phyloP scores from a whole-genome alignment of 345 rosid genomes.

The Pistacia vera region DNA sequence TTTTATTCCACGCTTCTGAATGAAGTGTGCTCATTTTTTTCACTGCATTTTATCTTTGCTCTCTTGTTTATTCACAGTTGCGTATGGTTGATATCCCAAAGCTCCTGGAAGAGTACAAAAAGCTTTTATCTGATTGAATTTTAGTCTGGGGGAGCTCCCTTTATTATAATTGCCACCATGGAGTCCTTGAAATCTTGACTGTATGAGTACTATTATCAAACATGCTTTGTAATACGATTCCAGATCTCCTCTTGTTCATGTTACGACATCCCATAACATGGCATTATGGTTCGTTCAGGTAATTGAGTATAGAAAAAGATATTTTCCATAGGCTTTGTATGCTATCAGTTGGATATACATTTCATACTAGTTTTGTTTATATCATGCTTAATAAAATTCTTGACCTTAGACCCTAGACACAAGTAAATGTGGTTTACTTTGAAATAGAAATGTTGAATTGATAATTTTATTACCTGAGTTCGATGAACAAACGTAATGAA shows the following conservation, averaged over 20 bases:
- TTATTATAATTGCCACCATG: neutral
- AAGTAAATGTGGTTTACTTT: neutral
- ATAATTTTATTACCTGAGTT: neutral
- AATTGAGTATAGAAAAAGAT: neutral
- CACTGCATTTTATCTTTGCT: neutral
- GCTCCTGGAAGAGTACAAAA: slow-evolving; percentile 76
- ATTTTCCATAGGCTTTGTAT: neutral
- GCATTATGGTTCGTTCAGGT: neutral
- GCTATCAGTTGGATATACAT: neutral
- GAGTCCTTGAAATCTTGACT: neutral
- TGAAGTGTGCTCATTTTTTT: neutral
- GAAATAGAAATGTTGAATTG: neutral
- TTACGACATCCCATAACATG: neutral
- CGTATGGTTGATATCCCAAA: slow-evolving; percentile 78
- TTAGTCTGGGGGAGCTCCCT: slow-evolving; percentile 9
- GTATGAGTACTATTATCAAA: neutral
- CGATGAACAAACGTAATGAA: neutral
- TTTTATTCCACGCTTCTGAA: neutral
- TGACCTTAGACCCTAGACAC: neutral
- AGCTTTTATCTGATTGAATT: slow-evolving; percentile 43
- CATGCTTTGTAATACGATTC: neutral
- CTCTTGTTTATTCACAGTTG: slow-evolving; percentile 49
- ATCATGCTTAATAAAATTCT: neutral
- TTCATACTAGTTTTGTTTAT: neutral
- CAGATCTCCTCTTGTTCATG: slow-evolving; percentile 9